Base-by-base conservation (phyloP, 2,329 filamentous ascomycete genomes). In the Cladophialophora chaetospira region DNA sequence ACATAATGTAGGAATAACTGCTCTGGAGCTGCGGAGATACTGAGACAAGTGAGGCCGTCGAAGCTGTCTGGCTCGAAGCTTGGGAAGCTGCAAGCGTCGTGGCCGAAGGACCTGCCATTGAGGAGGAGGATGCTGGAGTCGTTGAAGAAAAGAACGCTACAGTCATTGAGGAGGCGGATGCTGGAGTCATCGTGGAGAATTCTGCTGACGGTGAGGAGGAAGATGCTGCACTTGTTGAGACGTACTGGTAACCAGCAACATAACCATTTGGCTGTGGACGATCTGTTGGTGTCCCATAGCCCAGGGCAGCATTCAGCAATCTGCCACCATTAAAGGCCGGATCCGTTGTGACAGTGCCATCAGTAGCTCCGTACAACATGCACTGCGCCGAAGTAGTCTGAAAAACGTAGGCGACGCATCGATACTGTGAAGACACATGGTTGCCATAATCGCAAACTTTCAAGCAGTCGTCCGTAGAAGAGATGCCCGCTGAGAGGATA, bases 391-490 rank as follows among this genome's bases (percentile, higher is more conserved):
- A 5, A 46, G 8, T 21, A 8, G 9, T 26, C 8, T 46, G 9
- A 26, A 21, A 46, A 19, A 15, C 26, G 21, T 46, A 46, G 43
- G 26, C 43, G 15, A 46, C 43, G 23, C 43, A 46, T n/a, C 11
- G 43, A 9, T 13, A 26, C 25, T 19, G 43, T 9, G 43, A 26
- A 10, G 10, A n/a, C 5, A 13, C 10, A 21, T 46, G 43, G 15
- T 46, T 46, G 9, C 43, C 43, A 26, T 46, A 46, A 25, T 46
- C 43, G 15, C 43, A 46, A 15, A 46, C 15, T 46, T 25, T 46
- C 43, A 46, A 19, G 43, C 43, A 46, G 43, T 46, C 43, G 15
- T 46, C 43, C 9, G 21, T 26, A 9, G 43, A 23, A 9, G 15
- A 21, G 10, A 25, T 15, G 10, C 25, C 23, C 8, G 15, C 10